These are phyloP conservation scores for Chrysochromulina parva DNA, from an alignment of 78 protist genomes.

Conservation along the genomic window DNA sequence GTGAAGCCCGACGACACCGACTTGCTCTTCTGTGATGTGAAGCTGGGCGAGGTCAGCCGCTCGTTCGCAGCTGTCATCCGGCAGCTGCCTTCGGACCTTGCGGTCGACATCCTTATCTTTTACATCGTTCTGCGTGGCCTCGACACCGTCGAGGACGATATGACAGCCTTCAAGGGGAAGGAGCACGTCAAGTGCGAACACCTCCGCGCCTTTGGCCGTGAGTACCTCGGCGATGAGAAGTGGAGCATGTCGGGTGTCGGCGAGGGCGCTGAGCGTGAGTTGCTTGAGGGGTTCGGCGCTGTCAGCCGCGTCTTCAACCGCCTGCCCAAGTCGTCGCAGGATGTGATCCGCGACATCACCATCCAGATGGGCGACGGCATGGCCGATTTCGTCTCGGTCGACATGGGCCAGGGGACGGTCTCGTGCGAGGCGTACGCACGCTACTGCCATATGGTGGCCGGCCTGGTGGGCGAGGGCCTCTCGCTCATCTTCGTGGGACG, in stretches of 20 bases:
- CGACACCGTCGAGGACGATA: slow-evolving; percentile 95
- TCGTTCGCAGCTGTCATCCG: slow-evolving; percentile 79
- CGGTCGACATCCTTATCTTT: slow-evolving; percentile 75
- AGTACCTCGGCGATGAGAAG: not conserved
- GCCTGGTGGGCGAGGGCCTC: slow-evolving; percentile 93
- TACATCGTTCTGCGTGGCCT: slow-evolving; percentile 93
- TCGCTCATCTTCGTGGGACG: slow-evolving; percentile 72
- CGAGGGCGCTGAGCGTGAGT: slow-evolving; percentile 68
- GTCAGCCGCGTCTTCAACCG: slow-evolving; percentile 44
- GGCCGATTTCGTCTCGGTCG: slow-evolving; percentile 54
- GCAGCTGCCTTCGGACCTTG: slow-evolving; percentile 60
- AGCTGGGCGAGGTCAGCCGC: slow-evolving; percentile 37
- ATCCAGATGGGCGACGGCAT: slow-evolving; percentile 88
- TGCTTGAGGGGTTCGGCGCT: slow-evolving; percentile 63
- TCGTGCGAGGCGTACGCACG: slow-evolving; percentile 69
- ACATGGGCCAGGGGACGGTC: slow-evolving; percentile 39
- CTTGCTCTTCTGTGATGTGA: slow-evolving; percentile 32
- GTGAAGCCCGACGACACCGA: not conserved
- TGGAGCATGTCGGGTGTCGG: slow-evolving; percentile 65
- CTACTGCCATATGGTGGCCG: slow-evolving; percentile 96
- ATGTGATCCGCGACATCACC: slow-evolving; percentile 85
- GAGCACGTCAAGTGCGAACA: slow-evolving; percentile 51
- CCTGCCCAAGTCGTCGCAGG: slow-evolving; percentile 51
- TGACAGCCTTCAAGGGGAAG: slow-evolving; percentile 49
- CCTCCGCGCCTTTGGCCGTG: slow-evolving; percentile 54